phyloP scores from a whole-genome alignment of 164 flowering plant genomes.

The Nymphaea thermarum region DNA sequence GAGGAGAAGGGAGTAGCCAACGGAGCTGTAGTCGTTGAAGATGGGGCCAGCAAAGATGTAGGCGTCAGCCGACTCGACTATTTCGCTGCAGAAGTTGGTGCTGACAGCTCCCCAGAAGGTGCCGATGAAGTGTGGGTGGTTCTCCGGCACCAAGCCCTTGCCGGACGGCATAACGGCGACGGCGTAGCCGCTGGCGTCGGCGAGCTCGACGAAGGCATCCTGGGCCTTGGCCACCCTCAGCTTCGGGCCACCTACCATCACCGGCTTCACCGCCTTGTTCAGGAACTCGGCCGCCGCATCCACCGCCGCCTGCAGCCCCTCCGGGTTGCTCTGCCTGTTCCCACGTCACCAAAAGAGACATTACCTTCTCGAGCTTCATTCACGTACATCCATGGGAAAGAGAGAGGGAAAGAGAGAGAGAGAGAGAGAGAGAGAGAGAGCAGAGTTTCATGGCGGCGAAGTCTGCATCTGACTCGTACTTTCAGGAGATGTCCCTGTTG shows the following conservation, averaged over 20 bases:
- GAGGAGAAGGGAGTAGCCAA: conserved; percentile 75
- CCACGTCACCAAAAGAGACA: neutral
- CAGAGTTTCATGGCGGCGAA: no score
- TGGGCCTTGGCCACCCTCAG: conserved; percentile 57
- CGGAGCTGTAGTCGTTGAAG: conserved; percentile 85
- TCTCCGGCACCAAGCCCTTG: conserved; percentile 60
- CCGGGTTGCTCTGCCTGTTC: conserved; percentile 44
- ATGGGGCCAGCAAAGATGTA: conserved; percentile 80
- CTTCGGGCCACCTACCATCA: conserved; percentile 74
- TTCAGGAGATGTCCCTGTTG: no score
- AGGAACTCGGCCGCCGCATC: conserved; percentile 51
- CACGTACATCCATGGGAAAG: neutral
- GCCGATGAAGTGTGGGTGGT: conserved; percentile 22
- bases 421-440: neutral
- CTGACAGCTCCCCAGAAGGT: conserved; percentile 78
- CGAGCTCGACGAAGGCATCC: conserved; percentile 56
- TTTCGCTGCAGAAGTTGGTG: conserved; percentile 72
- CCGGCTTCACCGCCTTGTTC: conserved; percentile 49
- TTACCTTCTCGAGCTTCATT: no score
- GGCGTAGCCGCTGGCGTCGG: conserved; percentile 66
- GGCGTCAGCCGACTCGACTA: conserved; percentile 86
- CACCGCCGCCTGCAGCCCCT: conserved; percentile 72
- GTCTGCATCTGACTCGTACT: no score
- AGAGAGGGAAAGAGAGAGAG: neutral
- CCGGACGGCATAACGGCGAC: conserved; percentile 77